Evolutionary conservation across 2,329 filamentous ascomycete genomes (phyloP), one percentile per base, ranked within the genome.

Genomic region (Talaromyces sp.): DNA sequence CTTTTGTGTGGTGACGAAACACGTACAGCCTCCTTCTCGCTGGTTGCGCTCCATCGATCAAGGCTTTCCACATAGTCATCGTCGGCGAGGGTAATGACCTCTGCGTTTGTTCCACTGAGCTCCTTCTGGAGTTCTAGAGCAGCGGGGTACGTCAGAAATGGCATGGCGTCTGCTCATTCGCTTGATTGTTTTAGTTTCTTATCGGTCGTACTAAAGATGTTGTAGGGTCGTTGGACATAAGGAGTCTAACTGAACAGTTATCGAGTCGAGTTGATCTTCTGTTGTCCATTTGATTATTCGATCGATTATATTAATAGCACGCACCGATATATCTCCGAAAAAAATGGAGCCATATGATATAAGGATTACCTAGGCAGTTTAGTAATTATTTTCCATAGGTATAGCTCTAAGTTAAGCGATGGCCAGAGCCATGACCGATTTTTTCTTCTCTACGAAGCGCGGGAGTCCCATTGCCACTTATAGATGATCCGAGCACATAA

Each of bases 11-110:
- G 21, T 41, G 37, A 22, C 37, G 51, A 48, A 48, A 35, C 45
- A 53, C 51, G 17, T 53, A 53, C 51, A 37, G 35, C 51, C 25
- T 31, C 37, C 17, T 53, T 53, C 39, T 40, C 51, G 36, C 51
- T 40, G 13, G 51, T 53, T 19, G 25, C 51, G 51, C 51, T 53
- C 51, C 51, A 39, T 40, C 37, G 51, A 17, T 21, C 25, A 40
- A 53, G 33, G 25, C 35, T 33, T 39, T 53, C 36, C 36, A 53
- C 17, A n/a, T 53, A 53, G 15, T 33, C 37, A 28, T 53, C 36
- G n/a, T 41, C 37, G n/a, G 51, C 51, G 19, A 53, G 51, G 6
- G 37, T 53, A 9, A 53, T 31, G 7, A 53, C 36, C 22, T 40
- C 51, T 36, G 36, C 51, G 5, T 33, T 41, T 43, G 51, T 53